Evolutionary conservation across 345 rosid species (phyloP).

Genomic region (Iberis pinnata): DNA sequence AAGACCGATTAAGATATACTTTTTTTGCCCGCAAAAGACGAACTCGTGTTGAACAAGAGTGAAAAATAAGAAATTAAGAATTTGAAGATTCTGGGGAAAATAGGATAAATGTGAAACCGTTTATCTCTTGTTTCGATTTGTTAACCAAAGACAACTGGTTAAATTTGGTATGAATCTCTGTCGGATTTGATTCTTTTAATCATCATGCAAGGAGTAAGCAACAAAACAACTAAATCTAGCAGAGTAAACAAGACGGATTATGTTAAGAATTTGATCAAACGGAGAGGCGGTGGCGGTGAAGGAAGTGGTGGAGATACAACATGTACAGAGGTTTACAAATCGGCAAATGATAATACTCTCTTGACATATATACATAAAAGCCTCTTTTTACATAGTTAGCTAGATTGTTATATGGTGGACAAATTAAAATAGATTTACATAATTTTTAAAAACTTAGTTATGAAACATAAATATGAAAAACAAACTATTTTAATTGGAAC

Average conservation of each 20-base stretch:
- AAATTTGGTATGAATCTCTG: background rate
- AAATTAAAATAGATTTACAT: too few species aligned
- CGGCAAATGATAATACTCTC: conserved; percentile 32
- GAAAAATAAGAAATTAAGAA: background rate
- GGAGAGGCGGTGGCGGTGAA: conserved; percentile 17
- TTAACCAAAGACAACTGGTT: too few species aligned
- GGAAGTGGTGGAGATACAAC: conserved; percentile 14
- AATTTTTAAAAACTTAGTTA: too few species aligned
- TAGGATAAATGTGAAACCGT: conserved; percentile 1
- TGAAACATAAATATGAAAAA: too few species aligned
- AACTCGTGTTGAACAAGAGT: conserved; percentile 6
- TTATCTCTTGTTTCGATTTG: background rate
- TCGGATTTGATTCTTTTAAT: conserved; percentile 14
- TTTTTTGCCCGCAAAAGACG: conserved; percentile 5
- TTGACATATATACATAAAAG: conserved; percentile 60
- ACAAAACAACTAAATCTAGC: conserved; percentile 17
- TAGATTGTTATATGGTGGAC: too few species aligned
- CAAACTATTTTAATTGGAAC: too few species aligned
- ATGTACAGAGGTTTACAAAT: conserved; percentile 6
- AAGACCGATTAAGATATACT: conserved; percentile 10
- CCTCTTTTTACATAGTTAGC: too few species aligned
- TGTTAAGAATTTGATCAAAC: conserved; percentile 15
- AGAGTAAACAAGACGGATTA: background rate
- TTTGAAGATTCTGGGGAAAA: conserved; percentile 15
- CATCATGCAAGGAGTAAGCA: conserved; percentile 31